Base-by-base conservation (phyloP, 148 eudicot genomes). In the Rhododendron ferrugineum region DNA sequence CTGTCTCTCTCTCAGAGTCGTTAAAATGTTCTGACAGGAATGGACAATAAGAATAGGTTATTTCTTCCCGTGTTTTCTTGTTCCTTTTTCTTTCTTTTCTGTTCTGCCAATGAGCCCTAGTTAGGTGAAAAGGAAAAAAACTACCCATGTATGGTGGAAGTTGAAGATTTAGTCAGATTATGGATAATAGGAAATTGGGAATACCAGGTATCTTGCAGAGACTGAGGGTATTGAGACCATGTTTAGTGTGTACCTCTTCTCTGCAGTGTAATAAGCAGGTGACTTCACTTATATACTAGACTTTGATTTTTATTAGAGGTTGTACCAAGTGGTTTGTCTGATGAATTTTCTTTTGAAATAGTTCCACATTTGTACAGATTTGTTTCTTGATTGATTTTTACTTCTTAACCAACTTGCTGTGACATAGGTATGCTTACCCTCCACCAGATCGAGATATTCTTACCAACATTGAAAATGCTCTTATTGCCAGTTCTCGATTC, bases 401-500 rank as follows among this genome's bases (percentile, higher is more conserved):
- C 32, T 81, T 40, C 50, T 85, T 56, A 82, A 86, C 30, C 70
- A 47, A 79, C 73, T 42, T 87, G 34, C 60, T 84, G 68, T 88
- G 47, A 82, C 82, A 82, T 82, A 95, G 98, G 92, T 95, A 95
- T 86, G 94, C 96, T 78, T 96, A 96, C 86, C 99, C 99, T 79
- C 97, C 96, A 82, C 98, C 98, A 68, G 99, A 95, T 89, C 98
- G 96, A 81, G 90, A 96, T 88, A 96, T 96, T 80, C 93, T 95
- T 76, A 95, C 94, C 77, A 96, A 96, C 91, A 96, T 96, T 70
- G 91, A 91, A 44, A 96, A 95, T 91, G 98, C 98, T 87, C 97
- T 96, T 85, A 95, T 96, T 87, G 99, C 98, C 75, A 40, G 98
- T 96, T 89, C 99, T 85, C 95, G 94, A 74, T 96, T 96, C 88